Evolutionary conservation across 2,329 filamentous ascomycete species (phyloP).

Genomic region (Arachnopeziza araneosa): DNA sequence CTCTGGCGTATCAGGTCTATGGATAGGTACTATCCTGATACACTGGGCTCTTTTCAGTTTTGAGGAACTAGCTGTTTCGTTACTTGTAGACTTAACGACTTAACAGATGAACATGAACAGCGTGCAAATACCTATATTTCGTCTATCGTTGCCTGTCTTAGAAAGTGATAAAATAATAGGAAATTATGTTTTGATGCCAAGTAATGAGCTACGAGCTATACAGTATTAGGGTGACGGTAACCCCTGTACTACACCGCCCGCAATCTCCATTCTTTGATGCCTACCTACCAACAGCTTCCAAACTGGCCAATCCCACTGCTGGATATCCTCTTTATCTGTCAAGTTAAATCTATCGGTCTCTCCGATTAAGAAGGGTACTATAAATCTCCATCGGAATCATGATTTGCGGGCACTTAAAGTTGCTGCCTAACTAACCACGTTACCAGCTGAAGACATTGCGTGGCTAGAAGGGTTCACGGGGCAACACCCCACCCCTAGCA

Average conservation of each 20-base stretch:
- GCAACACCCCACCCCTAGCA: too few relatives aligned
- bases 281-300: background rate
- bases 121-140: too few relatives aligned
- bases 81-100: background rate
- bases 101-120: background rate
- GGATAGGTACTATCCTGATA: background rate
- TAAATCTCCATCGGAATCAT: background rate
- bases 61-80: background rate
- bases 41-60: background rate
- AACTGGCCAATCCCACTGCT: background rate
- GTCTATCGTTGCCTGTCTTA: too few relatives aligned
- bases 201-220: too few relatives aligned
- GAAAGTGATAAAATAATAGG: too few relatives aligned
- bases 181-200: too few relatives aligned
- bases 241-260: too few relatives aligned
- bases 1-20: too few relatives aligned
- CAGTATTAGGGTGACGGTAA: too few relatives aligned
- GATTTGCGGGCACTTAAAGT: background rate
- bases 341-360: background rate
- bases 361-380: background rate
- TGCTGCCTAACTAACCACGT: background rate
- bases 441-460: background rate
- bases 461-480: too few relatives aligned
- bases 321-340: background rate
- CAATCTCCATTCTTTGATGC: too few relatives aligned